Evolutionary conservation across 305 asterid species (phyloP).

Genomic region (Coffea humblotiana): DNA sequence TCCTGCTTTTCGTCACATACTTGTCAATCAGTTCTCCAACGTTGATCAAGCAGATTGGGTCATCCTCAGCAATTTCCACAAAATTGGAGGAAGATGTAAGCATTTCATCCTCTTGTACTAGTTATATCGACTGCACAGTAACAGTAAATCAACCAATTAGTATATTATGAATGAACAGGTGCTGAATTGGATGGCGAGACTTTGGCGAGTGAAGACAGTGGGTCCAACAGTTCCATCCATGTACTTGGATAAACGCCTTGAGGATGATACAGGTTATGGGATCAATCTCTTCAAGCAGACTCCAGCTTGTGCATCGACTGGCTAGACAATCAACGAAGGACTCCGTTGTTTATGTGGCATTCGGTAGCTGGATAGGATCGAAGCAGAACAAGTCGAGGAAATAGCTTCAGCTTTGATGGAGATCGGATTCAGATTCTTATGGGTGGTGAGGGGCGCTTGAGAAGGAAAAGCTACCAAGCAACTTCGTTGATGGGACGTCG

Average conservation of each 20-base stretch:
- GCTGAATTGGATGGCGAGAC: slow-evolving; percentile 18
- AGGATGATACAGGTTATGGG: slow-evolving; percentile 22
- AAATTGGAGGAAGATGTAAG: slow-evolving; percentile 49
- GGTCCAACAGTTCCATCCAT: slow-evolving; percentile 31
- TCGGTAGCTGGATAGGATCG: slow-evolving; percentile 19
- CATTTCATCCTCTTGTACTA: neutral
- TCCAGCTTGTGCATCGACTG: slow-evolving; percentile 16
- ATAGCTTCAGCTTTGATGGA: slow-evolving; percentile 20
- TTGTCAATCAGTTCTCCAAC: slow-evolving; percentile 39
- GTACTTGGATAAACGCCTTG: slow-evolving; percentile 20
- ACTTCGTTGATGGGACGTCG: slow-evolving; percentile 5
- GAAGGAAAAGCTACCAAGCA: slow-evolving; percentile 21
- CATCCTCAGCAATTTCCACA: slow-evolving; percentile 42
- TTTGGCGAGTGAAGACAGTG: slow-evolving; percentile 20
- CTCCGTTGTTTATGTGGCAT: slow-evolving; percentile 26
- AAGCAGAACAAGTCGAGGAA: slow-evolving; percentile 19
- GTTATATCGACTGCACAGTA: too few relatives aligned
- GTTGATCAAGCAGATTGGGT: slow-evolving; percentile 44
- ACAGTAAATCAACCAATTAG: too few relatives aligned
- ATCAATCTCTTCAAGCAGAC: slow-evolving; percentile 15
- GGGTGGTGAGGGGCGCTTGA: slow-evolving; percentile 27
- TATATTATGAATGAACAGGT: neutral
- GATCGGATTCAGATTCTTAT: slow-evolving; percentile 15
- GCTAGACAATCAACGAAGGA: slow-evolving; percentile 13
- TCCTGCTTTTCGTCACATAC: slow-evolving; percentile 30